Conservation (phyloP, 148 eudicot genomes). For the Bassia scoparia region DNA sequence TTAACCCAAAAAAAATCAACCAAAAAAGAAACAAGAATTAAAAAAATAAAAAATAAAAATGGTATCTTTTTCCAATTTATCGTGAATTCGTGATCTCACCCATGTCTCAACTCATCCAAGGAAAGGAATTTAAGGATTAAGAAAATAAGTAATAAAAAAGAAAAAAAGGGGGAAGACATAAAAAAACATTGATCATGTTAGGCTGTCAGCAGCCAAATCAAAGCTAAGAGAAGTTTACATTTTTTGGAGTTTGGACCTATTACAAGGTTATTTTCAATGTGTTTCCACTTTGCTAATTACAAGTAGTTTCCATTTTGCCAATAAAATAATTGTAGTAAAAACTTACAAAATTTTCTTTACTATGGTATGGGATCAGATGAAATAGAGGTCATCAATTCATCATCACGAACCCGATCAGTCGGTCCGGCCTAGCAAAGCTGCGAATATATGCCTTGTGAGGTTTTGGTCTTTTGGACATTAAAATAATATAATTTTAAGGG, state of each 20-base stretch:
- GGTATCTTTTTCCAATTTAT: not conserved
- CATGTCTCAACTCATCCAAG: not conserved
- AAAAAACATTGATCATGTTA: conserved; percentile 30
- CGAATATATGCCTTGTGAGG: no score
- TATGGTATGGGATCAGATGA: no score
- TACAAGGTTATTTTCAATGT: not conserved
- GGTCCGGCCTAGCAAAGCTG: no score
- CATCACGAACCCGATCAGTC: no score
- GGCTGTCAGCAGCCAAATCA: conserved; percentile 24
- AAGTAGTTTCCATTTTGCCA: not conserved
- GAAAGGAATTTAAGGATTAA: not conserved
- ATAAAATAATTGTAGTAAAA: not conserved
- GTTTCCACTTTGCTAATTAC: not conserved
- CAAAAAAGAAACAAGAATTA: not conserved
- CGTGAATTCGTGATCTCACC: not conserved
- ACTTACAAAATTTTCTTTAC: no score
- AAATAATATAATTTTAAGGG: no score
- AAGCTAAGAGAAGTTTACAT: conserved; percentile 1
- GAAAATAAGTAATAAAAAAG: not conserved
- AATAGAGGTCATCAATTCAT: no score
- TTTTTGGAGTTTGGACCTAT: conserved; percentile 20
- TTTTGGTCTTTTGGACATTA: no score
- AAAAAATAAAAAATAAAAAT: not conserved
- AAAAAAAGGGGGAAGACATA: not conserved
- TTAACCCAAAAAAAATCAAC: not conserved